Base-by-base conservation (phyloP, 2,329 filamentous ascomycete species). In the Raffaelea albimanens region DNA sequence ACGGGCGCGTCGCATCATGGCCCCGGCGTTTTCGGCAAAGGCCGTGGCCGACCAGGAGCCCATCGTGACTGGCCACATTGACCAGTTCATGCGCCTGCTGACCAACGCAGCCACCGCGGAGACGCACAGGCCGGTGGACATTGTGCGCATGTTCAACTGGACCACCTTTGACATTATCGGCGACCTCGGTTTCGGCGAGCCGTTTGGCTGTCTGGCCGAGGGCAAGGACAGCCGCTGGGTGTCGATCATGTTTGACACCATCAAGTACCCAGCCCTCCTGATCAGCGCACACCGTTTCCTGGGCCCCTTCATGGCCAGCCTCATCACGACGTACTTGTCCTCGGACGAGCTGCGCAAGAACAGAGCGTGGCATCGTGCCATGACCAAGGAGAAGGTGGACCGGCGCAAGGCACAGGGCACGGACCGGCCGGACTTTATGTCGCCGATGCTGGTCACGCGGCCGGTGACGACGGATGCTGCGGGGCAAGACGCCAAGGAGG, bases 111-210 rank as follows among this genome's bases (percentile, higher is more conserved):
- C 33, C 13, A 31, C 31, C 23, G 21, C 23, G 13, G 49, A 21
- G 45, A 53, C 11, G 42, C n/a, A n/a, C n/a, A n/a, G n/a, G 41
- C 5, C 57, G 0, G 72, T 75, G 47, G 72, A 75, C 54, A 64
- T 75, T 44, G 70, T 74, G n/a, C 57, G 54, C 39, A 56, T 57
- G 58, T 63, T 55, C 53, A 64, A 63, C 44, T 65, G 58, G 53
- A 48, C 60, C 2, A 59, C 64, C 0, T 67, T 68, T 49, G 66
- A 67, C 54, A 57, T 67, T 23, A 60, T 67, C 40, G 67, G 67
- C 22, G 68, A 71, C 48, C 59, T 73, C 38, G 62, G 66, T 0
- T 70, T 72, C 51, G 69, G 67, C 4, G 65, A 70, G 48, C 61
- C 65, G 1, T 70, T 68, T 51, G 59, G 59, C n/a, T 61, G 59